These are phyloP conservation scores for Plantago coronopus DNA, from an alignment of 305 asterid species.

Conservation along the genomic window DNA sequence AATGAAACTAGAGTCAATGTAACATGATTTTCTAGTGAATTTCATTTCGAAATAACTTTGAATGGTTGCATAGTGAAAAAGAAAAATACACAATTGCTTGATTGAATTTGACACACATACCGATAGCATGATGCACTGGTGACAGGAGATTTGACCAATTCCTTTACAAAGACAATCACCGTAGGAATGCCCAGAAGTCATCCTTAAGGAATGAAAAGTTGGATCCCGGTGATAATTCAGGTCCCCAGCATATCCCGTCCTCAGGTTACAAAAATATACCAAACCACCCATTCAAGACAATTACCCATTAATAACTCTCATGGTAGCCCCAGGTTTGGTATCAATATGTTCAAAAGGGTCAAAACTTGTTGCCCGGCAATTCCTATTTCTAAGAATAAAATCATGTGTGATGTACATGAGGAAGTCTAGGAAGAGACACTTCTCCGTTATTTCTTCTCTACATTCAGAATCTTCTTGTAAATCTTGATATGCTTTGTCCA, in stretches of 20 bases:
- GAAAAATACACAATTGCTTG: not conserved
- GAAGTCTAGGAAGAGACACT: constrained; percentile 75
- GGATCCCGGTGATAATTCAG: constrained; percentile 20
- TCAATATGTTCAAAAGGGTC: constrained; percentile 32
- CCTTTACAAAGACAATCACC: constrained; percentile 1
- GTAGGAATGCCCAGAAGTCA: constrained; percentile 13
- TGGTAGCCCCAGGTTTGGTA: constrained; percentile 25
- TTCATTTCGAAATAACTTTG: constrained; percentile 15
- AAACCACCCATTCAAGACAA: constrained; percentile 16
- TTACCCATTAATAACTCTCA: constrained; percentile 36
- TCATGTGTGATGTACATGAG: constrained; percentile 87
- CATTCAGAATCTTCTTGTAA: constrained; percentile 43
- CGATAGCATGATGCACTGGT: constrained; percentile 4
- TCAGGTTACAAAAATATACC: constrained; percentile 9
- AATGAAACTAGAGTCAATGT: not conserved
- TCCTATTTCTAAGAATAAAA: constrained; percentile 45
- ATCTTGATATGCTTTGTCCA: constrained; percentile 61
- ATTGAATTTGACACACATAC: constrained; percentile 11
- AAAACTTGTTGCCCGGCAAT: constrained; percentile 26
- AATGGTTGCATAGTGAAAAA: not conserved
- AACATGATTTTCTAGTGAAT: constrained; percentile 8
- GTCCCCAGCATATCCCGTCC: constrained; percentile 15
- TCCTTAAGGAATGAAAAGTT: not conserved
- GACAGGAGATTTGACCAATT: constrained; percentile 11
- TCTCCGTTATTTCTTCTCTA: constrained; percentile 48